phyloP scores from a whole-genome alignment of 2,329 filamentous ascomycete species.

The Pseudogymnoascus sp. region DNA sequence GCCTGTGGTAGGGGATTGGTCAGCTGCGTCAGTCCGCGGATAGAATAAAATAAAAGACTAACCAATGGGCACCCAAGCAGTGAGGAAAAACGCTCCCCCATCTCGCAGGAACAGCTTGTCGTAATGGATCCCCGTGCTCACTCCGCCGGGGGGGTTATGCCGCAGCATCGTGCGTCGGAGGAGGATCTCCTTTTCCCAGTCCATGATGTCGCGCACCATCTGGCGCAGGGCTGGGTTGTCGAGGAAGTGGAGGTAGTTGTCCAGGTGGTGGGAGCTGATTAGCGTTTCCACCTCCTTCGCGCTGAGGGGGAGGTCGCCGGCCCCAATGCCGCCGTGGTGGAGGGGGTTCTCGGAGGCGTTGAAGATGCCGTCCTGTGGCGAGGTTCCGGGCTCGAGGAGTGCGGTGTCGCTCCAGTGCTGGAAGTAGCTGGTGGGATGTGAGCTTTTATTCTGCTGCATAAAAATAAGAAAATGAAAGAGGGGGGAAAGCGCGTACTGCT shows the following conservation, averaged over 20 bases:
- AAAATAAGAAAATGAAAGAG: neutral
- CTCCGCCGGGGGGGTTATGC: slow-evolving; percentile 41
- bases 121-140: slow-evolving; percentile 45
- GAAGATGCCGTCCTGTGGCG: slow-evolving; percentile 46
- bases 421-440: slow-evolving; percentile 36
- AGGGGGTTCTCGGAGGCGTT: slow-evolving; percentile 26
- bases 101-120: slow-evolving; percentile 44
- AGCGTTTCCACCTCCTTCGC: neutral
- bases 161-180: slow-evolving; percentile 38
- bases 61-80: slow-evolving; percentile 44
- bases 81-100: slow-evolving; percentile 39
- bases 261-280: neutral
- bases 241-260: neutral
- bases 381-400: slow-evolving; percentile 44
- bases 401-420: slow-evolving; percentile 44
- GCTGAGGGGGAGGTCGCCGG: neutral
- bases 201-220: slow-evolving; percentile 43
- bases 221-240: slow-evolving; percentile 37
- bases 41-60: slow-evolving; percentile 24
- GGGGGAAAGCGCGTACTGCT: neutral
- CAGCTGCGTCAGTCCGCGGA: slow-evolving; percentile 12
- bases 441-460: neutral
- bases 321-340: slow-evolving; percentile 4
- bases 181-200: slow-evolving; percentile 43
- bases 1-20: slow-evolving; percentile 27